phyloP scores from a whole-genome alignment of 73 alveolate species.

The Paramecium biaurelia region DNA sequence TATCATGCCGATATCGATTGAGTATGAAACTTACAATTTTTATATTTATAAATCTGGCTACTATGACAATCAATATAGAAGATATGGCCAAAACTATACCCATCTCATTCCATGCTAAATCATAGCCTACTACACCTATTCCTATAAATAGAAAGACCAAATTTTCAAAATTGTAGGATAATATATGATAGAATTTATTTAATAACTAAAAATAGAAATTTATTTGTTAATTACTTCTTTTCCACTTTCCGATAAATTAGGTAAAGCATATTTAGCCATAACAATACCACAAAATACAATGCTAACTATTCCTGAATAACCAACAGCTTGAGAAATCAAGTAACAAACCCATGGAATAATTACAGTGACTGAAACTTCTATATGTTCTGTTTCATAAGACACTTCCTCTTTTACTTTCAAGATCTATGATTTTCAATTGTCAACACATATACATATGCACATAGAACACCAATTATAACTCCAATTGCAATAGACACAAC shows the following conservation, averaged over 20 bases:
- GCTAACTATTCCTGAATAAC: conserved; percentile 85
- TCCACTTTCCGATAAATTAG: conserved; percentile 76
- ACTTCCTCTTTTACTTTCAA: conserved; percentile 46
- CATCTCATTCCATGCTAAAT: conserved; percentile 70
- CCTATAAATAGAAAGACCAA: conserved; percentile 87
- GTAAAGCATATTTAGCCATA: conserved; percentile 82
- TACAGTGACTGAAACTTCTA: conserved; percentile 78
- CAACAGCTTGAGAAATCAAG: conserved; percentile 80
- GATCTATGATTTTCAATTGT: not conserved
- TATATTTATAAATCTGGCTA: conserved; percentile 74
- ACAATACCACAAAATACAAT: conserved; percentile 88
- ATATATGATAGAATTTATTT: conserved; percentile 72
- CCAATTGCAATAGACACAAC: conserved; percentile 40
- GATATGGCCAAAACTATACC: conserved; percentile 62
- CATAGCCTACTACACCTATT: conserved; percentile 80
- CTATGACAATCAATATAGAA: conserved; percentile 59
- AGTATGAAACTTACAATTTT: conserved; percentile 64
- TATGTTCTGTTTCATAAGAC: conserved; percentile 38
- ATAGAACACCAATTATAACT: conserved; percentile 11
- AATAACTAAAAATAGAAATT: conserved; percentile 53
- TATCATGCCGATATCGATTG: conserved; percentile 61
- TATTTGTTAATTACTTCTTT: not conserved
- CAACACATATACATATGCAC: conserved; percentile 47
- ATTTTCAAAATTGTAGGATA: conserved; percentile 78
- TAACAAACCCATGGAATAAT: conserved; percentile 90